phyloP scores from a whole-genome alignment of 2,329 filamentous ascomycete genomes.

The Hirsutella thompsonii region DNA sequence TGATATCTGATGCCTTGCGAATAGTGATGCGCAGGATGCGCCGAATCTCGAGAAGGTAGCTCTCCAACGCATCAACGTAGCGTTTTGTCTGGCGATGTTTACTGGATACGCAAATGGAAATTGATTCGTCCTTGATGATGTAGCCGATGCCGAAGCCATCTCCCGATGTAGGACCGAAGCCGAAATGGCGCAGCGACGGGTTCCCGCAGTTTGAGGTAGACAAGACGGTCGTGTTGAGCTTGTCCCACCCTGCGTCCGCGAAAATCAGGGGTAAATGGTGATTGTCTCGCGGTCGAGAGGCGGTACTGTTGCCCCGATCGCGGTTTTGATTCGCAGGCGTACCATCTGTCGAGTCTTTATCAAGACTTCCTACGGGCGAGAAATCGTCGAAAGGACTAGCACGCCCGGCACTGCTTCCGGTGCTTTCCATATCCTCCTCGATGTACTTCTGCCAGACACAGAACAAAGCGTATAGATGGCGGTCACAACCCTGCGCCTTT shows the following conservation, averaged over 20 bases:
- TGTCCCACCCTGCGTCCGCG: conserved; percentile 83
- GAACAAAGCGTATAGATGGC: conserved; percentile 87
- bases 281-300: conserved; percentile 32
- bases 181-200: conserved; percentile 85
- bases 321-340: conserved; percentile 23
- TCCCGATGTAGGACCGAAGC: conserved; percentile 86
- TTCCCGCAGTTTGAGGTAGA: conserved; percentile 99
- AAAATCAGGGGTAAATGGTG: conserved; percentile 65
- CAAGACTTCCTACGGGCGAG: conserved; percentile 39
- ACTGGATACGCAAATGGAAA: conserved; percentile 82
- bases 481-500: conserved; percentile 81
- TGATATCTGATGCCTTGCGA: conserved; percentile 26
- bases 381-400: conserved; percentile 44
- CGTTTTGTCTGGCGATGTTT: conserved; percentile 90
- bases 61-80: conserved; percentile 80
- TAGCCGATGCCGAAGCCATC: conserved; percentile 97
- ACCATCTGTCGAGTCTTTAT: conserved; percentile 30
- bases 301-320: conserved; percentile 41
- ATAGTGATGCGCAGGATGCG: conserved; percentile 64
- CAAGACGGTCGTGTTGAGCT: conserved; percentile 84
- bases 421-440: conserved; percentile 49
- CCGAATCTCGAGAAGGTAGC: conserved; percentile 81
- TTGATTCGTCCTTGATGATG: conserved; percentile 73
- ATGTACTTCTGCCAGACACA: conserved; percentile 88
- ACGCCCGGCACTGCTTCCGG: conserved; percentile 45